Conservation (phyloP, 441 rosid genomes). For the Mallotus japonicus region DNA sequence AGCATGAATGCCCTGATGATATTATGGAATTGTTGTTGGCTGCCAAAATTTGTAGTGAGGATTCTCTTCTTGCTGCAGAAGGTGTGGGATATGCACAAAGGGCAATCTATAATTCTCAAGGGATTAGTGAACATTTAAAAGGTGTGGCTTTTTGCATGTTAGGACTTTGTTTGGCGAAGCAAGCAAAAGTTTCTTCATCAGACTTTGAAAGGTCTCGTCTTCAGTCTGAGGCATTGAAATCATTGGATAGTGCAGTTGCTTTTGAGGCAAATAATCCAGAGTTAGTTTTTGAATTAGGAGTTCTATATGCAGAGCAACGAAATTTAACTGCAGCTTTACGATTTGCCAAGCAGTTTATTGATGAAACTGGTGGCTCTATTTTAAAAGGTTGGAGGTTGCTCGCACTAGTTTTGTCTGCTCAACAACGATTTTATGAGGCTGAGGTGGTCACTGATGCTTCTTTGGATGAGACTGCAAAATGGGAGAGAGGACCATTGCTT, state of each 20-base stretch:
- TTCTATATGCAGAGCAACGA: constrained; percentile 83
- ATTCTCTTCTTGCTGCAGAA: constrained; percentile 69
- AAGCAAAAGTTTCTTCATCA: constrained; percentile 66
- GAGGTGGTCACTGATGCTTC: constrained; percentile 88
- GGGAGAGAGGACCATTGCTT: constrained; percentile 85
- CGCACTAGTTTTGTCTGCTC: constrained; percentile 78
- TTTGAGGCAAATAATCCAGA: constrained; percentile 71
- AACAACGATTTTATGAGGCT: constrained; percentile 80
- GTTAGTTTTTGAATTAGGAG: constrained; percentile 74
- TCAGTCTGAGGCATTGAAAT: constrained; percentile 77
- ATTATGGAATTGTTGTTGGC: constrained; percentile 69
- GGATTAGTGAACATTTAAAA: constrained; percentile 64
- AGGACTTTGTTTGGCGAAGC: constrained; percentile 87
- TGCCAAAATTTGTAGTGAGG: constrained; percentile 77
- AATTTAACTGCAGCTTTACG: constrained; percentile 65
- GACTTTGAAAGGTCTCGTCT: constrained; percentile 79
- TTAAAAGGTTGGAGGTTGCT: constrained; percentile 91
- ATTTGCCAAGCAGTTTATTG: constrained; percentile 63
- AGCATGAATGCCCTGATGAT: constrained; percentile 69
- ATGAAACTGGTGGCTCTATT: constrained; percentile 76
- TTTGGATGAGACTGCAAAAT: constrained; percentile 84
- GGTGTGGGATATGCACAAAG: constrained; percentile 71
- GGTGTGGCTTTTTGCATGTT: constrained; percentile 66
- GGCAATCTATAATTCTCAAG: constrained; percentile 55
- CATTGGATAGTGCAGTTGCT: constrained; percentile 61